Evolutionary conservation across 2,329 filamentous ascomycete genomes (phyloP), one percentile per base, ranked within the genome.

Genomic region (Pestalotiopsis fici): DNA sequence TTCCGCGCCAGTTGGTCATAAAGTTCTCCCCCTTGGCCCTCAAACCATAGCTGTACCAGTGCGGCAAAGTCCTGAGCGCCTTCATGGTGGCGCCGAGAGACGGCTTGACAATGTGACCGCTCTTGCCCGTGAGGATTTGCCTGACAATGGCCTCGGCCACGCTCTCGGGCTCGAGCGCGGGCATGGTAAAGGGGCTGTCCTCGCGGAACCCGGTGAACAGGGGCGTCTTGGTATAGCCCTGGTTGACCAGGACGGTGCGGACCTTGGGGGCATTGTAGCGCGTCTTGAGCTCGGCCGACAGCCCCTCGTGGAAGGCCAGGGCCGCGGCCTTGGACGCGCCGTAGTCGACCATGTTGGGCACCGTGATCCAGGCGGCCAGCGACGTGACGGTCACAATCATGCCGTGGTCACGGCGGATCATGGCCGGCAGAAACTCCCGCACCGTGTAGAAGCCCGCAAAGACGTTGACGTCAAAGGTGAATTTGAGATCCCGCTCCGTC

Each of bases 221-320:
- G n/a, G 83, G 77, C 1, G 85, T 93, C 74, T 83, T 87, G 72
- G 83, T 90, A 77, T 88, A 91, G 59, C 84, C 87, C 72, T 88
- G 90, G 69, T 88, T 88, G 61, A 93, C 85, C 7, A 90, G 73
- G n/a, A 93, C 85, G 4, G 90, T 92, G 12, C 88, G 80, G 27
- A 91, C 85, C 59, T 81, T 82, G 0, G 83, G 84, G 2, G 87
- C 87, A 28, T 84, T 81, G 71, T 90, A 88, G 12, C 82, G 76
- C 5, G 83, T 84, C 47, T 79, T 79, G 47, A 88, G 73, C 73
- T 88, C 86, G 1, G 81, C 78, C 0, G 81, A 77, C 0, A 88
- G 75, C 0, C 82, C 88, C 74, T 91, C 88, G 72, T 91, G 88
- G 77, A 91, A 87, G 11, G 85, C 77, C 1, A 89, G 74, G 0